These are phyloP conservation scores for Chalciporus pseudorubinellus DNA, from an alignment of 768 basidiomycete species.

Conservation along the genomic window DNA sequence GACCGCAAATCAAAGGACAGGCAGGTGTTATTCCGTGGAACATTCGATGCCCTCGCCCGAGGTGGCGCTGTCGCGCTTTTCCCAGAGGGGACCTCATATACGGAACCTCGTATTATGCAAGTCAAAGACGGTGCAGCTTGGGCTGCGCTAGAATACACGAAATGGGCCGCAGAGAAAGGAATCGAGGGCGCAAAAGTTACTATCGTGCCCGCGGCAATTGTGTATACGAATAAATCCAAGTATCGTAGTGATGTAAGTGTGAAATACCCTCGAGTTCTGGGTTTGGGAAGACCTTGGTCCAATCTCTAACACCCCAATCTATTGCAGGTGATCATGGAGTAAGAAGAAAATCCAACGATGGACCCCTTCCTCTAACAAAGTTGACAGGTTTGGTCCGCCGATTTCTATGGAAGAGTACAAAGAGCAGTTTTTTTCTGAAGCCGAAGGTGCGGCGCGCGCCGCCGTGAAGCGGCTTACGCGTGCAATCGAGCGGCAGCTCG, in stretches of 20 bases:
- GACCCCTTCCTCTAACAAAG: slow-evolving; percentile 12
- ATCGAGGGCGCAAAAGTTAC: slow-evolving; percentile 45
- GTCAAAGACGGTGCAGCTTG: slow-evolving; percentile 93
- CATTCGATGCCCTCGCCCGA: slow-evolving; percentile 78
- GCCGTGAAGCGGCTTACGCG: slow-evolving; percentile 88
- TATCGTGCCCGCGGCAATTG: slow-evolving; percentile 83
- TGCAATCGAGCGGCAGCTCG: slow-evolving; percentile 65
- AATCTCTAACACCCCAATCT: slow-evolving; percentile 14
- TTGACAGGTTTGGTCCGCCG: slow-evolving; percentile 72
- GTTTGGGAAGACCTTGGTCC: neutral
- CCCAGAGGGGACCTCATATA: slow-evolving; percentile 92
- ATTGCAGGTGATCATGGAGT: slow-evolving; percentile 71
- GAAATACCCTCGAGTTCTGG: slow-evolving; percentile 22
- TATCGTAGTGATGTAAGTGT: slow-evolving; percentile 83
- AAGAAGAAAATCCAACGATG: slow-evolving; percentile 25
- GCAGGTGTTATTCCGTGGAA: slow-evolving; percentile 81
- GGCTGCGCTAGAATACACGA: slow-evolving; percentile 90
- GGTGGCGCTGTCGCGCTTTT: slow-evolving; percentile 89
- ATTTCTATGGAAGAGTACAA: slow-evolving; percentile 74
- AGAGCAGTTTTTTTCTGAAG: slow-evolving; percentile 69
- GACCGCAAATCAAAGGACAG: slow-evolving; percentile 94
- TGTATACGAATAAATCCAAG: slow-evolving; percentile 94
- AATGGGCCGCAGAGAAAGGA: slow-evolving; percentile 65
- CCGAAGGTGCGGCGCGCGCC: slow-evolving; percentile 65
- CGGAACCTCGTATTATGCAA: slow-evolving; percentile 89